These are phyloP conservation scores for Kwoniella newhampshirensis DNA, from an alignment of 768 basidiomycete genomes.

Conservation along the genomic window DNA sequence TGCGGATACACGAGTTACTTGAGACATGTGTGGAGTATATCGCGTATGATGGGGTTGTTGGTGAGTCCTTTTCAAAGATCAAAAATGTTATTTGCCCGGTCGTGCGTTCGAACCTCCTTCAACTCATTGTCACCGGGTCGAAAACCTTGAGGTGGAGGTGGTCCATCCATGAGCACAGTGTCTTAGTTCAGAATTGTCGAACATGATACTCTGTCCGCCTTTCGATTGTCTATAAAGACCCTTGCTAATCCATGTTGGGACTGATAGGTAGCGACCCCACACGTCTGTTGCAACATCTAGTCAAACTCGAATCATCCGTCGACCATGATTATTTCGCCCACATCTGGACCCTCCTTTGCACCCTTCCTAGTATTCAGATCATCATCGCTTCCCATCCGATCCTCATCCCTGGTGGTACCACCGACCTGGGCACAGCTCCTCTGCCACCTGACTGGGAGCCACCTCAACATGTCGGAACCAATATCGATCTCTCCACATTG, in stretches of 20 bases:
- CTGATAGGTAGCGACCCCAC: conserved; percentile 39
- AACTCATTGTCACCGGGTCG: too few relatives aligned
- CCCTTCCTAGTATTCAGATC: conserved; percentile 34
- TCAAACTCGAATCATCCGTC: conserved; percentile 25
- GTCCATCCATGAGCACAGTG: conserved; percentile 25
- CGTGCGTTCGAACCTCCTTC: conserved; percentile 40
- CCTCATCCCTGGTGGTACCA: conserved; percentile 19
- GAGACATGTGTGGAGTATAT: conserved; percentile 45
- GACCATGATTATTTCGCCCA: conserved; percentile 42
- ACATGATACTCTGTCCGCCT: too few relatives aligned
- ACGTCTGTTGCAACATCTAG: conserved; percentile 28
- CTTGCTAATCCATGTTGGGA: too few relatives aligned
- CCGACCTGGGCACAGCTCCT: conserved; percentile 32
- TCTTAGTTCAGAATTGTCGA: too few relatives aligned
- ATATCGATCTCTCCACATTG: conserved; percentile 20
- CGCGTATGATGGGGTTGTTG: conserved; percentile 38
- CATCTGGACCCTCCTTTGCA: conserved; percentile 29
- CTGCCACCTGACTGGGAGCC: conserved; percentile 30
- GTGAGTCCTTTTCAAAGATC: conserved; percentile 26
- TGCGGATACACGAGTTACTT: conserved; percentile 46
- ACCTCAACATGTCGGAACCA: conserved; percentile 3
- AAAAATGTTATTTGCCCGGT: conserved; percentile 6
- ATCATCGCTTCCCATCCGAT: conserved; percentile 36
- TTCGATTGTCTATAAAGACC: too few relatives aligned
- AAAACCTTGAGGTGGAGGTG: conserved; percentile 32